Evolutionary conservation across 2,329 filamentous ascomycete species (phyloP), one percentile per base, ranked within the genome.

Genomic region (Dactylonectria macrodidyma): DNA sequence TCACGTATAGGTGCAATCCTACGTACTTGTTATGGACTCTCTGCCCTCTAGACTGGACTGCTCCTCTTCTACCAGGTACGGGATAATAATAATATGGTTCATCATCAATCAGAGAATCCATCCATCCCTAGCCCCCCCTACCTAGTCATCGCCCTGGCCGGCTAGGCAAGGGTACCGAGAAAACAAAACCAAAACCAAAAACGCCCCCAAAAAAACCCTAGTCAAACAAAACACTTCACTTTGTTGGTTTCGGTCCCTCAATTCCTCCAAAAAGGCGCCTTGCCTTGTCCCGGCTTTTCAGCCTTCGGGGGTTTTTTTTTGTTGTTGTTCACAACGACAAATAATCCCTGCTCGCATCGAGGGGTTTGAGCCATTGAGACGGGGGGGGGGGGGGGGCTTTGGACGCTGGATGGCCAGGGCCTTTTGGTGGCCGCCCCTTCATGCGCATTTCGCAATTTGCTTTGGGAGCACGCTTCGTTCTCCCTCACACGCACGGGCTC

Each of bases 401-500:
- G 38, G 50, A 41, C 60, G 59, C 65, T 36, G 51, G 38, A 34
- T 59, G 59, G 62, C 44, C 52, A 59, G 38, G 47, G 55, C 59
- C 38, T 59, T 47, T 36, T 54, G 55, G 16, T 24, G 51, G 51
- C n/a, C 33, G 54, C 47, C 24, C 65, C 54, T 64, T 75, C 71
- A 75, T 67, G 70, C 71, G 71, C 61, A 65, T 62, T 62, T 73
- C 65, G 56, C 67, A 75, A 71, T 69, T 75, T 75, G 67, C 61
- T 67, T 72, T 64, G 63, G 16, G 60, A 65, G 55, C 30, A 65
- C 60, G 60, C 58, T 57, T 59, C 26, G 26, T 30, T 30, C 26
- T 30, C 26, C 14, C 36, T 41, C 38, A 51, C 34, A 48, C 41
- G 48, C 26, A 30, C 26, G 26, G 26, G 26, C 26, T 30, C 26